Percentiles rank a stretch among this genome's conserved stretches.
phyloP scores from a whole-genome alignment of 352 stramenopile genomes.

The Phytophthora colocasiae region DNA sequence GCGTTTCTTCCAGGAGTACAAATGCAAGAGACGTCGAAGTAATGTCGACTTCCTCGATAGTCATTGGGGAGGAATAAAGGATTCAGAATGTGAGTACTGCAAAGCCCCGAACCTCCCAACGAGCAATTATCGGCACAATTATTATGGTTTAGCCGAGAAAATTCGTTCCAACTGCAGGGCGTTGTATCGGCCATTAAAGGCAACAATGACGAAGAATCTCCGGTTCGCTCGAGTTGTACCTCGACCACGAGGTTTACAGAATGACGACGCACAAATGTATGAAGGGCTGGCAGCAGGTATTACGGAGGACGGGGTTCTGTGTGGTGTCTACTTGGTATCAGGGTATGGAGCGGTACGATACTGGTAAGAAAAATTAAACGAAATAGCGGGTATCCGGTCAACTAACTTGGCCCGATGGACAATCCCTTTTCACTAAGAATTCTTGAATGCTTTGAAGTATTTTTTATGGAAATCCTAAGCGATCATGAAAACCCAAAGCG shows the following conservation, averaged over 20 bases:
- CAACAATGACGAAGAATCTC: not conserved
- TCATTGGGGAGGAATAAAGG: not conserved
- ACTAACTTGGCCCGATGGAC: not conserved
- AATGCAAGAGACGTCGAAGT: not conserved
- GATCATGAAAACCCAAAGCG: conserved; percentile 1
- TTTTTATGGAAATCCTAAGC: not conserved
- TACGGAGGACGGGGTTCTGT: not conserved
- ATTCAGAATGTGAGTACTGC: not conserved
- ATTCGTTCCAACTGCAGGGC: not conserved
- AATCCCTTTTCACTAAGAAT: not conserved
- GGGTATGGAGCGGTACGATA: too few relatives aligned
- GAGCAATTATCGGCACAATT: too few relatives aligned
- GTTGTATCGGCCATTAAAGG: not conserved
- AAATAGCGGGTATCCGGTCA: too few relatives aligned
- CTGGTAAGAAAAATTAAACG: too few relatives aligned
- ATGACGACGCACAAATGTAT: not conserved
- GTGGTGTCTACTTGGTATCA: not conserved
- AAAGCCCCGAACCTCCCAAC: too few relatives aligned
- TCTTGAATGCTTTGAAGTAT: not conserved
- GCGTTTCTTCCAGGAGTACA: not conserved
- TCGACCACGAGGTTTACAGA: not conserved
- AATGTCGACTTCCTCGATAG: not conserved
- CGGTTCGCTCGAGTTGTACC: not conserved
- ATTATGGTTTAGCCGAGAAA: not conserved
- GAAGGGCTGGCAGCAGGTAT: not conserved